These are phyloP conservation scores for Fonticula alba DNA, from an alignment of 78 protist genomes.

Conservation along the genomic window DNA sequence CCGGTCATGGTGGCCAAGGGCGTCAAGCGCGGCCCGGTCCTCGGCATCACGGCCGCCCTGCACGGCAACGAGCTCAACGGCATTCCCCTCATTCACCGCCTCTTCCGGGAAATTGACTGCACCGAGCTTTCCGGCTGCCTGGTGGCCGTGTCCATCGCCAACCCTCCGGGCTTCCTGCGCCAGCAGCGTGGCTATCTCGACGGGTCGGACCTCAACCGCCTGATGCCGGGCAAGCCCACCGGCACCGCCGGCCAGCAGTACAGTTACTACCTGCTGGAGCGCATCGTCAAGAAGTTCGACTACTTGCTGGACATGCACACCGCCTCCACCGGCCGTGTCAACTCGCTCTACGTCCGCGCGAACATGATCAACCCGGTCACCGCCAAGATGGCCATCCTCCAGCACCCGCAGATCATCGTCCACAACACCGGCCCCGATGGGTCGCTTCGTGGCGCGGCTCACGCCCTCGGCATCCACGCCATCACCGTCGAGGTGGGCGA, in stretches of 20 bases:
- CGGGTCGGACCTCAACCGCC: constrained; percentile 16
- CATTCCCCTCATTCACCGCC: constrained; percentile 19
- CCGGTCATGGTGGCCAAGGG: not conserved
- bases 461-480: not conserved
- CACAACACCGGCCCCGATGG: constrained; percentile 10
- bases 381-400: constrained; percentile 12
- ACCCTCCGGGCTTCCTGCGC: constrained; percentile 7
- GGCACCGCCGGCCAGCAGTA: constrained; percentile 4
- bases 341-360: constrained; percentile 24
- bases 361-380: constrained; percentile 8
- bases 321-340: constrained; percentile 15
- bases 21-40: constrained; percentile 1
- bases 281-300: not conserved
- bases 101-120: constrained; percentile 7
- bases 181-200: not conserved
- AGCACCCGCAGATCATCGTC: constrained; percentile 16
- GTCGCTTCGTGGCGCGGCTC: constrained; percentile 2
- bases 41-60: constrained; percentile 21
- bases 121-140: constrained; percentile 6
- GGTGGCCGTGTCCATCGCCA: constrained; percentile 17
- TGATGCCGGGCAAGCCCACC: constrained; percentile 13
- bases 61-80: constrained; percentile 34
- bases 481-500: constrained; percentile 29
- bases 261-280: not conserved
- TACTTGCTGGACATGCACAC: constrained; percentile 19